These are phyloP conservation scores for Candida sphagnicola DNA, from an alignment of 805 yeast genomes.

Conservation along the genomic window DNA sequence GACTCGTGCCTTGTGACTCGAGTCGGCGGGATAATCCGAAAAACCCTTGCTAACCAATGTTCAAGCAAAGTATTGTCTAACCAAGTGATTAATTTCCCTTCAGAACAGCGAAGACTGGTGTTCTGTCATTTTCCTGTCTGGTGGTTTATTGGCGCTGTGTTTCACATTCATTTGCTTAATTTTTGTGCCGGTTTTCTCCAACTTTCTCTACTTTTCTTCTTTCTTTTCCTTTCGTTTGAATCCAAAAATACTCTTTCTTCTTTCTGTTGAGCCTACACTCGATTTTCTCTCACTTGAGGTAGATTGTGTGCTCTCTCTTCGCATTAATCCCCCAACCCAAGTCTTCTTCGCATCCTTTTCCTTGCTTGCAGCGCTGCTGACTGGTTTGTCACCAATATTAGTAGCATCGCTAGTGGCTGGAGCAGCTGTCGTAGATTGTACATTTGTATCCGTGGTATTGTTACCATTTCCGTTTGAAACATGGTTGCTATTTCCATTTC, in stretches of 20 bases:
- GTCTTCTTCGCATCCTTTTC: slow-evolving; percentile 30
- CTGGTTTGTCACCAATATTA: slow-evolving; percentile 4
- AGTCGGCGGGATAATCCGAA: too few relatives aligned
- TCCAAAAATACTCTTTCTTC: slow-evolving; percentile 32
- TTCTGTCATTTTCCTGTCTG: too few relatives aligned
- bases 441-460: too few relatives aligned
- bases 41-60: too few relatives aligned
- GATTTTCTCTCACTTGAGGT: slow-evolving; percentile 16
- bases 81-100: too few relatives aligned
- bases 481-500: not conserved
- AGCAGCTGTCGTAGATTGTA: not conserved
- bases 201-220: not conserved
- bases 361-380: slow-evolving; percentile 5
- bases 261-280: slow-evolving; percentile 14
- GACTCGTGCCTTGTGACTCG: too few relatives aligned
- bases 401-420: not conserved
- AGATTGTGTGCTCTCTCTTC: slow-evolving; percentile 22
- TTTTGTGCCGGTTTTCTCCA: too few relatives aligned
- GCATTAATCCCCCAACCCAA: slow-evolving; percentile 38
- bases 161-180: too few relatives aligned
- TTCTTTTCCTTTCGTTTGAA: slow-evolving; percentile 25
- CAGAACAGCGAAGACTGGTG: too few relatives aligned
- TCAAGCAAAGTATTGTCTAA: too few relatives aligned
- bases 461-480: not conserved
- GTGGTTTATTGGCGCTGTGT: too few relatives aligned